phyloP scores from a whole-genome alignment of 345 rosid species.

The Eucalyptus decipiens region DNA sequence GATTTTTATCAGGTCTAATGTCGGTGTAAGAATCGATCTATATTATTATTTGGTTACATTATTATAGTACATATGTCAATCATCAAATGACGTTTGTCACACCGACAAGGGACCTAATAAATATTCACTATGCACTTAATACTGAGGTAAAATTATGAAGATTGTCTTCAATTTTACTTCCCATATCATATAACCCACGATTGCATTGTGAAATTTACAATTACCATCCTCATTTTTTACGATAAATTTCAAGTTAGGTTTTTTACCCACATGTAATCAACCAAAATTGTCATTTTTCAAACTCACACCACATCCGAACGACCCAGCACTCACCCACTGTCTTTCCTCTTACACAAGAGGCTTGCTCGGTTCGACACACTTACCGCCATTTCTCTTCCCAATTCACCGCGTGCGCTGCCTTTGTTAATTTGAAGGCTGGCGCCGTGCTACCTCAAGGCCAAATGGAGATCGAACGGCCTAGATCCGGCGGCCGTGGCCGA shows the following conservation, averaged over 20 bases:
- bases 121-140: background rate
- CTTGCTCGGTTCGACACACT: background rate
- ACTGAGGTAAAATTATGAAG: too few relatives aligned
- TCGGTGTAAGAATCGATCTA: too few relatives aligned
- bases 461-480: background rate
- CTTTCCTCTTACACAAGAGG: background rate
- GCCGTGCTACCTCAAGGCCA: background rate
- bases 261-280: background rate
- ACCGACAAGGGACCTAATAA: background rate
- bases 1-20: fast-evolving
- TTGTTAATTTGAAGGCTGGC: background rate
- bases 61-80: too few relatives aligned
- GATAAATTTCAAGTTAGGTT: background rate
- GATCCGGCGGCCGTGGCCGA: background rate
- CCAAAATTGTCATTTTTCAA: background rate
- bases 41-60: too few relatives aligned
- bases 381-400: background rate
- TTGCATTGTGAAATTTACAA: background rate
- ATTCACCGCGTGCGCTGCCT: background rate
- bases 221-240: background rate
- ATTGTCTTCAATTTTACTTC: background rate
- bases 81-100: fast-evolving
- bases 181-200: background rate
- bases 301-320: background rate
- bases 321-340: background rate